Percentiles rank a stretch among this genome's conserved stretches.
phyloP scores from a whole-genome alignment of 2,329 filamentous ascomycete species.

The Thermoascus crustaceus region DNA sequence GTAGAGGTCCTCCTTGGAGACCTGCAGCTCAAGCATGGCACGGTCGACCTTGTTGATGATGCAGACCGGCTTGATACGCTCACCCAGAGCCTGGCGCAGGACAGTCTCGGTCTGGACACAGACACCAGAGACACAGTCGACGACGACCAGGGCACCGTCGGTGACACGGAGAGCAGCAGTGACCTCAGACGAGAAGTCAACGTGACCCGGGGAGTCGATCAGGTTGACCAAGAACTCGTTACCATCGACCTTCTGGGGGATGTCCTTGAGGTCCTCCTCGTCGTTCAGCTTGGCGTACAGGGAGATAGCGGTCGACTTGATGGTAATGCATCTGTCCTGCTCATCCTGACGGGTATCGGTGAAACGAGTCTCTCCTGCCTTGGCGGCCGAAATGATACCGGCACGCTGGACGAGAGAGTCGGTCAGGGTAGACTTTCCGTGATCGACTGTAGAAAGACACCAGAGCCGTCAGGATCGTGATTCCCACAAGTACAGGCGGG shows the following conservation, averaged over 20 bases:
- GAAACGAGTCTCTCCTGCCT: slow-evolving; percentile 91
- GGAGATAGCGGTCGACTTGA: slow-evolving; percentile 99
- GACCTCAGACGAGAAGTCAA: slow-evolving; percentile 99
- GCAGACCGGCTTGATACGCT: slow-evolving; percentile 99
- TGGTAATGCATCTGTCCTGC: slow-evolving; percentile 99
- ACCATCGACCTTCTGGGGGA: slow-evolving; percentile 78
- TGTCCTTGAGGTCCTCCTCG: slow-evolving; percentile 87
- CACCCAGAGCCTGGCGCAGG: slow-evolving; percentile 94
- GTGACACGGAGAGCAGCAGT: slow-evolving; percentile 99
- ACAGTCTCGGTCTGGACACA: slow-evolving; percentile 99
- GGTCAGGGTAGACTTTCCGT: slow-evolving; percentile 99
- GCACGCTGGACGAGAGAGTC: slow-evolving; percentile 98
- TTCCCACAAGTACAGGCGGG: slow-evolving; percentile 1
- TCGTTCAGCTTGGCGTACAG: slow-evolving; percentile 79
- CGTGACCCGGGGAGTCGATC: slow-evolving; percentile 99
- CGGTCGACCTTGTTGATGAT: slow-evolving; percentile 99
- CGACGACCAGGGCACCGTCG: slow-evolving; percentile 97
- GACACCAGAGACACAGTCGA: slow-evolving; percentile 99
- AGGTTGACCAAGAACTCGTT: slow-evolving; percentile 99
- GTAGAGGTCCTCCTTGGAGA: slow-evolving; percentile 98
- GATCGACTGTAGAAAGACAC: slow-evolving; percentile 61
- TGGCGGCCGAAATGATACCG: slow-evolving; percentile 97
- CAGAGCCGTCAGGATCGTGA: slow-evolving; percentile 3
- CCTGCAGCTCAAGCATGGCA: slow-evolving; percentile 97
- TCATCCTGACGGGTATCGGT: slow-evolving; percentile 97